Evolutionary conservation across 768 basidiomycete species (phyloP).

Genomic region (Russula brevipes): DNA sequence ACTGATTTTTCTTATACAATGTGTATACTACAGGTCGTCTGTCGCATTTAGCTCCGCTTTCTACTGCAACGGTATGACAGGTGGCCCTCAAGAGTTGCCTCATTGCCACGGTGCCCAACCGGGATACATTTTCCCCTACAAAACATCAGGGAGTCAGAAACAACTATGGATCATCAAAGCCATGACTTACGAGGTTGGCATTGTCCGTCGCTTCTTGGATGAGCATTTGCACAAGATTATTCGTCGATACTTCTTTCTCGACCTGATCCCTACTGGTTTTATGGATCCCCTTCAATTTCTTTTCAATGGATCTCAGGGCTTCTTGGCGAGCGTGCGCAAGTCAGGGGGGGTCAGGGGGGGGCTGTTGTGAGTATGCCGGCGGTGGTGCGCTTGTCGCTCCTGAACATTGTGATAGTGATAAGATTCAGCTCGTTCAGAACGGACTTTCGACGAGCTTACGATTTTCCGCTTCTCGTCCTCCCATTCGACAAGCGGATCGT

Average conservation of each 20-base stretch:
- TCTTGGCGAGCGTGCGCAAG: slow-evolving; percentile 62
- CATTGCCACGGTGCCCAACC: slow-evolving; percentile 86
- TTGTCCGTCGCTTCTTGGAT: slow-evolving; percentile 83
- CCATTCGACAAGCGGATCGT: slow-evolving; percentile 97
- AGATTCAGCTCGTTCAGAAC: neutral
- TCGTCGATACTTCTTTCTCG: slow-evolving; percentile 56
- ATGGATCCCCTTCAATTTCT: slow-evolving; percentile 75
- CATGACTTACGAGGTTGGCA: slow-evolving; percentile 55
- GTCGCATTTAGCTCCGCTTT: neutral
- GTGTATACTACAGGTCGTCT: slow-evolving; percentile 8
- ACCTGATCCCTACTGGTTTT: slow-evolving; percentile 34
- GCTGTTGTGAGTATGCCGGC: slow-evolving; percentile 12
- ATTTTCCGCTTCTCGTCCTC: slow-evolving; percentile 72
- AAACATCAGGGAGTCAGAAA: slow-evolving; percentile 26
- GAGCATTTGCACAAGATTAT: slow-evolving; percentile 84
- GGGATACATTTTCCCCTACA: slow-evolving; percentile 82
- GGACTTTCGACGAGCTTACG: slow-evolving; percentile 33
- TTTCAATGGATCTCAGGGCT: slow-evolving; percentile 76
- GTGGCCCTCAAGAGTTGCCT: neutral
- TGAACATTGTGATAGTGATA: neutral
- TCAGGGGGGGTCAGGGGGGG: too few relatives aligned
- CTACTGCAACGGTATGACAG: neutral
- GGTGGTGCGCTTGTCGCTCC: slow-evolving; percentile 23
- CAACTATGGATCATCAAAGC: neutral
- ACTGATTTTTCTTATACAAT: neutral